Evolutionary conservation across 2,329 filamentous ascomycete genomes (phyloP).

Genomic region (Septoria petroselini): DNA sequence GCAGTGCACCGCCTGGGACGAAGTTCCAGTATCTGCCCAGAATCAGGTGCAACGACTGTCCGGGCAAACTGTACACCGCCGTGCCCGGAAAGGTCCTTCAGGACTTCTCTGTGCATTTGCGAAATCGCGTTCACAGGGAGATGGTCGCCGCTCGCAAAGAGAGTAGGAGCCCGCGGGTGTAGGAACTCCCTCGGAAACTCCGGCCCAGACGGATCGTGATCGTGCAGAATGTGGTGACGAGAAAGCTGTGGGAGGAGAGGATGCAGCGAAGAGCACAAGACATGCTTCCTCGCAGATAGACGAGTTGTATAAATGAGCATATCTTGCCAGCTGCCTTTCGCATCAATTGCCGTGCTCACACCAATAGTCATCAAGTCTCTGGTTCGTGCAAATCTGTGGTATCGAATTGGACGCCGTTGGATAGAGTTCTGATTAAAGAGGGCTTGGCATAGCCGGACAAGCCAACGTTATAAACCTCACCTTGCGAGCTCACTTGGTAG

Average conservation of each 20-base stretch:
- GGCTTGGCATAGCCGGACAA: too few relatives aligned
- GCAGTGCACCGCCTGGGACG: slow-evolving; percentile 59
- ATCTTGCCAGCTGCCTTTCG: not conserved
- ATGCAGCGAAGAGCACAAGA: not conserved
- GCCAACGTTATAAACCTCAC: too few relatives aligned
- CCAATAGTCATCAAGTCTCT: too few relatives aligned
- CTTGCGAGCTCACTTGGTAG: too few relatives aligned
- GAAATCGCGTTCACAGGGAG: slow-evolving; percentile 67
- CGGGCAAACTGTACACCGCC: slow-evolving; percentile 89
- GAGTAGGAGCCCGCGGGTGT: not conserved
- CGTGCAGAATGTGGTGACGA: slow-evolving; percentile 2
- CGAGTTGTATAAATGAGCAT: slow-evolving; percentile 11
- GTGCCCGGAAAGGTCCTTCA: slow-evolving; percentile 79
- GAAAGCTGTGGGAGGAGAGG: not conserved
- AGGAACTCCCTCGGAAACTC: not conserved
- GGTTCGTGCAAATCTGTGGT: too few relatives aligned
- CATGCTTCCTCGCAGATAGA: slow-evolving; percentile 2
- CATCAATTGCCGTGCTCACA: not conserved
- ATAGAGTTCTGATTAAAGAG: too few relatives aligned
- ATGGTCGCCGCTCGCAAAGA: slow-evolving; percentile 11
- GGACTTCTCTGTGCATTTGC: slow-evolving; percentile 90
- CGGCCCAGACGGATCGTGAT: not conserved
- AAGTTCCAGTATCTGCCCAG: slow-evolving; percentile 82
- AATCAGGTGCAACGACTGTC: slow-evolving; percentile 88
- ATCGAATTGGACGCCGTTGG: too few relatives aligned